Conservation (phyloP, 2,329 filamentous ascomycete species). For the Penicillium sp. region DNA sequence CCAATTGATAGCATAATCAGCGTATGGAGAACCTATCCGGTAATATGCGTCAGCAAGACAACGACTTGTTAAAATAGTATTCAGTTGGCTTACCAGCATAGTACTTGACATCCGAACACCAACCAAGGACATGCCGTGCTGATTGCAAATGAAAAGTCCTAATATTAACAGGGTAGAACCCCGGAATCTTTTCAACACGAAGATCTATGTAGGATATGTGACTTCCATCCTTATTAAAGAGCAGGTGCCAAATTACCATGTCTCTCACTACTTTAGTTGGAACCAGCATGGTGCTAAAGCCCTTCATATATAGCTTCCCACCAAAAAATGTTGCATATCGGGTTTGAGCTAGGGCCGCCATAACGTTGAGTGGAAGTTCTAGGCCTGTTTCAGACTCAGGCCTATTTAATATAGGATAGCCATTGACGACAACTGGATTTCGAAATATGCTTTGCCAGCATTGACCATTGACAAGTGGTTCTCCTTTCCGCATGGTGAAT, state of each 20-base stretch:
- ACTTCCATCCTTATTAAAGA: conserved; percentile 19
- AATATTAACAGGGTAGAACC: not conserved
- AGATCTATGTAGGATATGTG: conserved; percentile 24
- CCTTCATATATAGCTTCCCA: conserved; percentile 30
- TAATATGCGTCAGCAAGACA: no score
- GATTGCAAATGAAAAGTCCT: conserved; percentile 6
- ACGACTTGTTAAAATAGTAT: no score
- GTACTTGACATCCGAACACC: conserved; percentile 23
- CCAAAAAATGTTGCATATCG: conserved; percentile 21
- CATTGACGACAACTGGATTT: conserved; percentile 26
- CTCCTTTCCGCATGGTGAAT: not conserved
- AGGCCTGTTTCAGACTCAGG: conserved; percentile 21
- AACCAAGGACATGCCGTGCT: conserved; percentile 32
- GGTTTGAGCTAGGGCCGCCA: conserved; percentile 10
- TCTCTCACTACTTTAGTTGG: conserved; percentile 17
- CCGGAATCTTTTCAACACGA: conserved; percentile 7
- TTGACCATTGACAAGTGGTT: conserved; percentile 15
- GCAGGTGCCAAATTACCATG: conserved; percentile 27
- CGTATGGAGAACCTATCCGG: no score
- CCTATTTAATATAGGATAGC: conserved; percentile 26
- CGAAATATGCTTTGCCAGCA: conserved; percentile 31
- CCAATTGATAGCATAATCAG: no score
- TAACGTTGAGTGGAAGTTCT: conserved; percentile 22
- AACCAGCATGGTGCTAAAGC: conserved; percentile 32
- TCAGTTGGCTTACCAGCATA: conserved; percentile 22